phyloP scores from a whole-genome alignment of 1,139 yeast species.

The Hansenula sp. region DNA sequence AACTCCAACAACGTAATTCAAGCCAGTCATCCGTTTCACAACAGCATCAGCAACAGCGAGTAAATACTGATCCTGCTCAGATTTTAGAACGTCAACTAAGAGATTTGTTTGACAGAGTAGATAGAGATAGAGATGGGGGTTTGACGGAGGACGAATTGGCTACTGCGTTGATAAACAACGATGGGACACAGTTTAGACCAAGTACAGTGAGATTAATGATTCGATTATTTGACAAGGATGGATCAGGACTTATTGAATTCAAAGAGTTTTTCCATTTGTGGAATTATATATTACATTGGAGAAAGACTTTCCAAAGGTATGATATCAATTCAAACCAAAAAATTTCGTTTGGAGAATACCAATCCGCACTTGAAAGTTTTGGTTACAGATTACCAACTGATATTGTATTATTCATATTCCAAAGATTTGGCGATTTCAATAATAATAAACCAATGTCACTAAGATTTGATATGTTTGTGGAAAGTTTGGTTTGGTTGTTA shows the following conservation, averaged over 20 bases:
- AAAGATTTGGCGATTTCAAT: slow-evolving; percentile 46
- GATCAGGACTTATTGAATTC: slow-evolving; percentile 46
- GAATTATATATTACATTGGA: slow-evolving; percentile 71
- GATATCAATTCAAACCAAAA: slow-evolving; percentile 59
- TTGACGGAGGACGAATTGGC: slow-evolving; percentile 58
- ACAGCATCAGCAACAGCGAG: slow-evolving; percentile 10
- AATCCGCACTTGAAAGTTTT: slow-evolving; percentile 61
- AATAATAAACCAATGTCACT: slow-evolving; percentile 43
- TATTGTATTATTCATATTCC: slow-evolving; percentile 58
- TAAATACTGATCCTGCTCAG: slow-evolving; percentile 17
- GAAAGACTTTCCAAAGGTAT: slow-evolving; percentile 59
- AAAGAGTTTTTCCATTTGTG: slow-evolving; percentile 69
- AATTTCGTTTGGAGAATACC: slow-evolving; percentile 65
- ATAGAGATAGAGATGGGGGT: slow-evolving; percentile 48
- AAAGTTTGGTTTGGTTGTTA: slow-evolving; percentile 70
- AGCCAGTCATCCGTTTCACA: neutral
- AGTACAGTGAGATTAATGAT: slow-evolving; percentile 65
- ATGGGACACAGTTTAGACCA: slow-evolving; percentile 53
- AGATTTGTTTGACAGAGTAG: slow-evolving; percentile 53
- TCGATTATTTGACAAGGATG: slow-evolving; percentile 53
- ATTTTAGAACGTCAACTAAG: slow-evolving; percentile 47
- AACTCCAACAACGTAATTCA: slow-evolving; percentile 9
- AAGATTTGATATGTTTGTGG: slow-evolving; percentile 81
- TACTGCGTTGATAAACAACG: slow-evolving; percentile 60
- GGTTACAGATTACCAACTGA: slow-evolving; percentile 65